Percentiles rank a stretch among this genome's conserved stretches.
Conservation (phyloP, 2,329 filamentous ascomycete species). For the Aspergillus tanneri region DNA sequence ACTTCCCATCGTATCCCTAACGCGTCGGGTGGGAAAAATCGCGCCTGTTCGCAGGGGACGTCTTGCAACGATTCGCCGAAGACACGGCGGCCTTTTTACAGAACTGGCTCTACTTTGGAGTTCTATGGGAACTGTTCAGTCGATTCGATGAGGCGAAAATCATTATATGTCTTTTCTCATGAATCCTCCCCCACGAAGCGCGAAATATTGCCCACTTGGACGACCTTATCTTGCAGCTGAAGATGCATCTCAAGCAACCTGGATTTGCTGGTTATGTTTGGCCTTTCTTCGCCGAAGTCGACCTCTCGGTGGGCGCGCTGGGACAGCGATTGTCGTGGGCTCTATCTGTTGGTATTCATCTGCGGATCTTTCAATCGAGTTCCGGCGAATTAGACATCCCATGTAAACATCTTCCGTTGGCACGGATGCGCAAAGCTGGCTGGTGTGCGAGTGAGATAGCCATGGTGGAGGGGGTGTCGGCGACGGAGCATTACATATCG, state of each 20-base stretch:
- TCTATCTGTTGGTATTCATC: background rate
- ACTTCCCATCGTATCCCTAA: conserved; percentile 5
- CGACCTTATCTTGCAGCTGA: too few species aligned
- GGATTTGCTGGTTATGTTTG: background rate
- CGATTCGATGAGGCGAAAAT: conserved; percentile 1
- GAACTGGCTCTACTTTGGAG: conserved; percentile 10
- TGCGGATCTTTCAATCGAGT: background rate
- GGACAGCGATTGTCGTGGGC: conserved; percentile 1
- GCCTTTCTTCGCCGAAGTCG: conserved; percentile 6
- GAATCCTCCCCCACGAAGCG: too few species aligned
- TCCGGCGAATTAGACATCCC: too few species aligned
- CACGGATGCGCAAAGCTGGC: conserved; percentile 1
- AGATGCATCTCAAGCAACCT: background rate
- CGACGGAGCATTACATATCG: too few species aligned
- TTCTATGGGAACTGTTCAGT: conserved; percentile 9
- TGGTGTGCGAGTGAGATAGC: conserved; percentile 9
- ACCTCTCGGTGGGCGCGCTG: conserved; percentile 5
- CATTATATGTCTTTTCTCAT: too few species aligned
- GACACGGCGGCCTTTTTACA: conserved; percentile 4
- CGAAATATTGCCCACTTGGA: too few species aligned
- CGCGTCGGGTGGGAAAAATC: conserved; percentile 4
- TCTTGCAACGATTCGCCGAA: background rate
- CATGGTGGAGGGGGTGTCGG: conserved; percentile 4
- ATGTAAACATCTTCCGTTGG: conserved; percentile 5
- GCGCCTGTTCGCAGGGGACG: conserved; percentile 3